Base-by-base conservation (phyloP, 2,329 filamentous ascomycete species). In the Phyllosticta citriasiana region DNA sequence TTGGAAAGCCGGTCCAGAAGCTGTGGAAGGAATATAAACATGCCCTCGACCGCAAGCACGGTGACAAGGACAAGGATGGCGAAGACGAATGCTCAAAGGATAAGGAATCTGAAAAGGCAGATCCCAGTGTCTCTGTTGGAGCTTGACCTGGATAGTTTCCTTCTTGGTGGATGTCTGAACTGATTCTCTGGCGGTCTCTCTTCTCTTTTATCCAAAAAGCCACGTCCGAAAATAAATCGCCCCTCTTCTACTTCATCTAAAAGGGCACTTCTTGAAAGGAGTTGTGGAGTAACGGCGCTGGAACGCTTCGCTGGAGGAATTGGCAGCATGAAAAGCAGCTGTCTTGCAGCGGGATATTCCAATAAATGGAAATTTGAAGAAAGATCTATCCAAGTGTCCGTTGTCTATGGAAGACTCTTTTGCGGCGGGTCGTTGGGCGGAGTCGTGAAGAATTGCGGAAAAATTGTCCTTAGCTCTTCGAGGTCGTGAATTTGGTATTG, bases 391-490 rank as follows among this genome's bases (percentile, higher is more conserved):
- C 40, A n/a, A 47, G 16, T n/a, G 16, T 7, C n/a, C 4, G 12
- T 7, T 33, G 26, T n/a, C 30, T 57, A 61, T 14, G 60, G 56
- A 33, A 58, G 53, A 14, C 33, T 53, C 51, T 58, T 62, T 52
- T 51, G 35, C 27, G 56, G 56, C 25, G 60, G 55, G 27, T 62
- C 56, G 24, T 47, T 58, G 19, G 60, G 53, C 1, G 60, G 33
- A 10, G 60, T 57, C n/a, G 89, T 94, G 80, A 99, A 97, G 64
- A 96, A 84, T 62, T 95, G 85, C 0, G 94, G 91, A 66, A 93
- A 97, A 10, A 88, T 74, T 0, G 77, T 77, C 54, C 88, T 84
- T 62, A 99, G 77, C 69, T 97, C 88, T 65, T 88, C 80, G 27
- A 99, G 76, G 69, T 85, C 82, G 53, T 82, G 80, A 65, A 99